These are phyloP conservation scores for Trichoderma koningii DNA, from an alignment of 2,329 filamentous ascomycete species.

Conservation along the genomic window DNA sequence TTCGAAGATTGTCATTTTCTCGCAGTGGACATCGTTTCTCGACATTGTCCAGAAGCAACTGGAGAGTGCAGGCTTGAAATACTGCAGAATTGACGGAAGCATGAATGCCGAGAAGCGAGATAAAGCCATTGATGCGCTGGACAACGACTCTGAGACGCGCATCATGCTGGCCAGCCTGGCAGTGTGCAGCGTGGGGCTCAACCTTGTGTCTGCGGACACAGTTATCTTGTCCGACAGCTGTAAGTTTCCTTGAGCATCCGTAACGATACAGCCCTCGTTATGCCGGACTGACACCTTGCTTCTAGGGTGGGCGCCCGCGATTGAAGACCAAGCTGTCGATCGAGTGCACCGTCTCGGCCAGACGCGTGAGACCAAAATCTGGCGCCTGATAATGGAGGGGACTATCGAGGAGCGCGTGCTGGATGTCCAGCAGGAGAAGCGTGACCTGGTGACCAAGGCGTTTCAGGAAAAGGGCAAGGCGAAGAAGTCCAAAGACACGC, in stretches of 20 bases:
- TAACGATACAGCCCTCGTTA: too few relatives aligned
- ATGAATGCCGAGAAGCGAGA: constrained; percentile 75
- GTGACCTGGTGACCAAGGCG: constrained; percentile 73
- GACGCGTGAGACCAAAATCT: constrained; percentile 75
- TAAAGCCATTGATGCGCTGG: constrained; percentile 66
- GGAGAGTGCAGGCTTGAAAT: constrained; percentile 59
- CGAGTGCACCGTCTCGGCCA: constrained; percentile 86
- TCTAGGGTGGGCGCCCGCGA: constrained; percentile 82
- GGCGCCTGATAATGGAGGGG: constrained; percentile 77
- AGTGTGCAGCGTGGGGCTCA: constrained; percentile 83
- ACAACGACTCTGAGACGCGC: constrained; percentile 65
- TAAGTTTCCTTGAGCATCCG: constrained; percentile 37
- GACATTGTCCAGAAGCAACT: constrained; percentile 72
- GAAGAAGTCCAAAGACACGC: constrained; percentile 58
- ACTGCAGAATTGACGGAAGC: constrained; percentile 75
- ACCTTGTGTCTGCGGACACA: constrained; percentile 82
- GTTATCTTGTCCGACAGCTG: constrained; percentile 80
- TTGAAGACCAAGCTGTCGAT: constrained; percentile 89
- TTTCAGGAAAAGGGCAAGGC: constrained; percentile 69
- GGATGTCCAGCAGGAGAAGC: constrained; percentile 75
- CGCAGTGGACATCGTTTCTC: constrained; percentile 76
- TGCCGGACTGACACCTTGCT: background rate
- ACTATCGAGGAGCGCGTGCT: constrained; percentile 81
- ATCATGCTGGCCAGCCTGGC: constrained; percentile 80
- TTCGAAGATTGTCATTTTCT: constrained; percentile 74